Evolutionary conservation across 139 green algal genomes (phyloP).

Genomic region (Closterium sp.): DNA sequence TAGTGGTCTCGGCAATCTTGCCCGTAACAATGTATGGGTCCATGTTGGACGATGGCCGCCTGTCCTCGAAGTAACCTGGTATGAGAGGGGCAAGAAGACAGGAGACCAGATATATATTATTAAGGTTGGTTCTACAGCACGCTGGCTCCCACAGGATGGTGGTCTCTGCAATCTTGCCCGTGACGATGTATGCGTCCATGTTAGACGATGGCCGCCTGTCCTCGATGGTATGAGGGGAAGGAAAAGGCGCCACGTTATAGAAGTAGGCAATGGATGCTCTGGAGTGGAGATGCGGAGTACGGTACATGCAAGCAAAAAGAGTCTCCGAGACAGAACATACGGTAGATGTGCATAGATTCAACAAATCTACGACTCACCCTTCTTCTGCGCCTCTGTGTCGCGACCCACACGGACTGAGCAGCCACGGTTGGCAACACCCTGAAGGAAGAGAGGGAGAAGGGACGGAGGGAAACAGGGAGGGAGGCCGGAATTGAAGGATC

Average conservation of each 20-base stretch:
- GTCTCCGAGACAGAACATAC: no score
- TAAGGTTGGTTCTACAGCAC: no score
- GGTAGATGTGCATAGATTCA: no score
- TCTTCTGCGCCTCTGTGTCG: constrained; percentile 42
- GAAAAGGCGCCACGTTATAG: no score
- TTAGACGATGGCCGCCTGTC: constrained; percentile 93
- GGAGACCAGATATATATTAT: no score
- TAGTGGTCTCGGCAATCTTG: constrained; percentile 72
- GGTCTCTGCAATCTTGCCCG: constrained; percentile 69
- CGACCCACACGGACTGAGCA: constrained; percentile 89
- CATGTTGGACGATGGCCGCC: constrained; percentile 92
- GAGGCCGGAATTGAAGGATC: background rate
- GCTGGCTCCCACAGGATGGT: constrained; percentile 64
- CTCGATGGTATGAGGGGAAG: no score
- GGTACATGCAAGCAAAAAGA: no score
- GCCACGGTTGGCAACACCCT: constrained; percentile 93
- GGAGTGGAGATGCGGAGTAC: no score
- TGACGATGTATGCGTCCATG: constrained; percentile 89
- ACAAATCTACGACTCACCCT: constrained; percentile 35
- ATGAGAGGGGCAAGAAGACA: background rate
- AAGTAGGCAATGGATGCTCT: no score
- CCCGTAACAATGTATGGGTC: constrained; percentile 85
- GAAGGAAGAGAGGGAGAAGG: background rate
- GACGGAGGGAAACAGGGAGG: no score
- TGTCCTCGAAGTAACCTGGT: constrained; percentile 94